Evolutionary conservation across 1,139 yeast genomes (phyloP).

Genomic region (Candida smagusa): DNA sequence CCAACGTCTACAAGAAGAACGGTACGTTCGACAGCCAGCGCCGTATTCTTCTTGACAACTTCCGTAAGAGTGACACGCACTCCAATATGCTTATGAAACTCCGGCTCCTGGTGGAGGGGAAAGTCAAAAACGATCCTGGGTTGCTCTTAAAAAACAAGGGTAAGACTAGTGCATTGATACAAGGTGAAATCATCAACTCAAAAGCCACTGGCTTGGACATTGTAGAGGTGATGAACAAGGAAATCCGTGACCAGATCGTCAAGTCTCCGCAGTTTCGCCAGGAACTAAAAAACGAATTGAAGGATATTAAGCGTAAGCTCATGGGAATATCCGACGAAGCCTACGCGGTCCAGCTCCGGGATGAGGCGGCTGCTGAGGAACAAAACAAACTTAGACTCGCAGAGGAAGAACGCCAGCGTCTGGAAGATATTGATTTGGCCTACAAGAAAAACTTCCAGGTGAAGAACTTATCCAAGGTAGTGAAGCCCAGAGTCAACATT

Average conservation of each 20-base stretch:
- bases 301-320: conserved; percentile 31
- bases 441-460: conserved; percentile 29
- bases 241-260: conserved; percentile 44
- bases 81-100: conserved; percentile 40
- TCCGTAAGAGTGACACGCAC: conserved; percentile 43
- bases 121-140: conserved; percentile 48
- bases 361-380: conserved; percentile 15
- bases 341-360: conserved; percentile 23
- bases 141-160: conserved; percentile 50
- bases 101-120: conserved; percentile 43
- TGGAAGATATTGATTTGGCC: conserved; percentile 10
- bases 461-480: conserved; percentile 20
- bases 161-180: conserved; percentile 51
- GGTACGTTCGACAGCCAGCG: conserved; percentile 52
- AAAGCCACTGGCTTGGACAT: conserved; percentile 11
- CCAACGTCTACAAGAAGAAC: conserved; percentile 44
- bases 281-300: conserved; percentile 29
- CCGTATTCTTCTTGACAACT: conserved; percentile 40
- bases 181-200: conserved; percentile 41
- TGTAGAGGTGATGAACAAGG: conserved; percentile 43
- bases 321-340: conserved; percentile 44
- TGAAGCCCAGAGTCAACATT: conserved; percentile 33
- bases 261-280: conserved; percentile 43
- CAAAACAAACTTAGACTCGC: conserved; percentile 4
- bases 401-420: conserved; percentile 9